Base-by-base conservation (phyloP, 116 monocot genomes). In the Trichopus zeylanicus region DNA sequence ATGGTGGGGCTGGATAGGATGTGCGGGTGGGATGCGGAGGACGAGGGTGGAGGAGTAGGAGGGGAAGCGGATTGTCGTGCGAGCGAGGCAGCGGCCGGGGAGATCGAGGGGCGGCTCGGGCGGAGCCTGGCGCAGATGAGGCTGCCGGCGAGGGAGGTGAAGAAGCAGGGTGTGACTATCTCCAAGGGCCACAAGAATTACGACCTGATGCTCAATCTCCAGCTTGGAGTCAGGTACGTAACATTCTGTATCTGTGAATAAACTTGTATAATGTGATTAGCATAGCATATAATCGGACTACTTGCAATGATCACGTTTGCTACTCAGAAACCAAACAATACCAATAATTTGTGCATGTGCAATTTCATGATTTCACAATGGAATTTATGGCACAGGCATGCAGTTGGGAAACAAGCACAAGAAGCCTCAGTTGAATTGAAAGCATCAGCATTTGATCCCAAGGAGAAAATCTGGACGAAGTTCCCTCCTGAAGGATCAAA, bases 141-240 rank as follows among this genome's bases (percentile, higher is more conserved):
- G 30, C 62, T 69, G 70, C 26, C 46, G 28, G 71, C 74, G 0
- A 65, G 67, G 65, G 70, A 79, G 58, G 53, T 61, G 61, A 86
- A 86, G 69, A 77, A 69, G 77, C 81, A 77, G 51, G 85, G 85
- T 26, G 79, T 72, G 55, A 84, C 84, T 3, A 84, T 84, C 21
- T 75, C 76, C 1, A 76, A 75, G 52, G 79, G 79, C 24, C 79
- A 84, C 63, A 84, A 75, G 55, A 84, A 84, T 24, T 84, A 80
- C 42, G 85, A 85, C 7, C 76, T 85, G 60, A 85, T 85, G 85
- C 85, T 85, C 55, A 80, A 85, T 78, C 70, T 85, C 46, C 80
- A 85, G 66, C 80, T 85, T 22, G 85, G 85, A 7, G 69, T 85
- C 53, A 80, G 85, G 85, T 84, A 53, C n/a, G n/a, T n/a, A n/a